phyloP scores from a whole-genome alignment of 2,329 filamentous ascomycete genomes.

The Scytalidium sp. region DNA sequence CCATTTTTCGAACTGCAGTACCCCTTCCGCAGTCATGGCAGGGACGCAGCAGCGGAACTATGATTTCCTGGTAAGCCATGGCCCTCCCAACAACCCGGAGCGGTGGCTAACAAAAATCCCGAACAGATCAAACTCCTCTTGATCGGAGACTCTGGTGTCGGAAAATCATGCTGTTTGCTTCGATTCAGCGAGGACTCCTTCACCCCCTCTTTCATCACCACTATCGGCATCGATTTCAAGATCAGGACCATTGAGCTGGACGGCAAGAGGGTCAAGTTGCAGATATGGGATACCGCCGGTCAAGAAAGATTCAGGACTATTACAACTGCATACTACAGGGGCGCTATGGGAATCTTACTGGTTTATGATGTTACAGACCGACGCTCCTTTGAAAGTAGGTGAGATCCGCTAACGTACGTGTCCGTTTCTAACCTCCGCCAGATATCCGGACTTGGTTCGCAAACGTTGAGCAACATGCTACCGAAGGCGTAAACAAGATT shows the following conservation, averaged over 20 bases:
- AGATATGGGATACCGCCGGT: conserved; percentile 99
- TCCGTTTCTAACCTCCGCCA: conserved; percentile 34
- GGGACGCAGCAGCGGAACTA: conserved; percentile 84
- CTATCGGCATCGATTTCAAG: conserved; percentile 99
- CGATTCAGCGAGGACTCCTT: conserved; percentile 99
- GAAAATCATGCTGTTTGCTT: conserved; percentile 97
- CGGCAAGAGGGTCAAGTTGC: conserved; percentile 96
- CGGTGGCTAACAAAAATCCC: conserved; percentile 4
- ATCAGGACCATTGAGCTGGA: conserved; percentile 98
- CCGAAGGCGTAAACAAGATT: conserved; percentile 99
- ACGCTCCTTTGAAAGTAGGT: conserved; percentile 95
- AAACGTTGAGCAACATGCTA: conserved; percentile 98
- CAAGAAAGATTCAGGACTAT: conserved; percentile 99
- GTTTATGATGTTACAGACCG: conserved; percentile 99
- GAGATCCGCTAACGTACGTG: conserved; percentile 16
- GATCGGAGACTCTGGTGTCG: conserved; percentile 99
- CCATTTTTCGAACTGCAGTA: neutral
- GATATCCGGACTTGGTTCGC: conserved; percentile 99
- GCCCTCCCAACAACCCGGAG: conserved; percentile 14
- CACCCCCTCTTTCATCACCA: conserved; percentile 99
- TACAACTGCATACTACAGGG: conserved; percentile 97
- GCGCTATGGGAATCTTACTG: conserved; percentile 95
- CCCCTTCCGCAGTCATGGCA: conserved; percentile 63
- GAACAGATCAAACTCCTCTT: conserved; percentile 86
- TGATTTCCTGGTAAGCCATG: conserved; percentile 82